phyloP scores from a whole-genome alignment of 306 rosid species.

The Senna tora region DNA sequence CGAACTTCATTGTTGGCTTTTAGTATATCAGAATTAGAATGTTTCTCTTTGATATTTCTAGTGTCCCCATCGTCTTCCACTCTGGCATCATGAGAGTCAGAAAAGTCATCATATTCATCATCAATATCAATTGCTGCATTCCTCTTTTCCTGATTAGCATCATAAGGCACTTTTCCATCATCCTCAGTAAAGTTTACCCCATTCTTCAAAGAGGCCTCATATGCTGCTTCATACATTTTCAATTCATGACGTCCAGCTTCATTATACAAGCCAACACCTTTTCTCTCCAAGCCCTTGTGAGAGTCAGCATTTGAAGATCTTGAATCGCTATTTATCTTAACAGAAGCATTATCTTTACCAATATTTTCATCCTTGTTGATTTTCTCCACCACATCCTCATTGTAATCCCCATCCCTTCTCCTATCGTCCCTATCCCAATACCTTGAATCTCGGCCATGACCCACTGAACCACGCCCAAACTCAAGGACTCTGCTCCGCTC shows the following conservation, averaged over 20 bases:
- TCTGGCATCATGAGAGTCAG: constrained; percentile 56
- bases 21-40: constrained; percentile 40
- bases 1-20: constrained; percentile 46
- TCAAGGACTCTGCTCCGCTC: constrained; percentile 62
- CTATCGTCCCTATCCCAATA: constrained; percentile 98
- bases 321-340: constrained; percentile 39
- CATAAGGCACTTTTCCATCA: constrained; percentile 42
- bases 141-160: constrained; percentile 48
- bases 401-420: constrained; percentile 90
- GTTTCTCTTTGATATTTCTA: constrained; percentile 44
- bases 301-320: constrained; percentile 50
- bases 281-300: constrained; percentile 44
- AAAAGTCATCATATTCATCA: constrained; percentile 88
- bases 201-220: constrained; percentile 83
- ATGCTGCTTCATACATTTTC: constrained; percentile 84
- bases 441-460: constrained; percentile 88
- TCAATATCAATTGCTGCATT: constrained; percentile 50
- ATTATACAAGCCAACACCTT: constrained; percentile 77
- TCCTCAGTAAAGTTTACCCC: constrained; percentile 32
- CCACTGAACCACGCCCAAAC: constrained; percentile 77
- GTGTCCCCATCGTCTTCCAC: constrained; percentile 60
- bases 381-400: constrained; percentile 63
- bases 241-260: constrained; percentile 96
- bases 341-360: constrained; percentile 37
- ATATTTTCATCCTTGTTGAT: constrained; percentile 40